These are phyloP conservation scores for Phytophthora multivora DNA, from an alignment of 352 stramenopile genomes.

Conservation along the genomic window DNA sequence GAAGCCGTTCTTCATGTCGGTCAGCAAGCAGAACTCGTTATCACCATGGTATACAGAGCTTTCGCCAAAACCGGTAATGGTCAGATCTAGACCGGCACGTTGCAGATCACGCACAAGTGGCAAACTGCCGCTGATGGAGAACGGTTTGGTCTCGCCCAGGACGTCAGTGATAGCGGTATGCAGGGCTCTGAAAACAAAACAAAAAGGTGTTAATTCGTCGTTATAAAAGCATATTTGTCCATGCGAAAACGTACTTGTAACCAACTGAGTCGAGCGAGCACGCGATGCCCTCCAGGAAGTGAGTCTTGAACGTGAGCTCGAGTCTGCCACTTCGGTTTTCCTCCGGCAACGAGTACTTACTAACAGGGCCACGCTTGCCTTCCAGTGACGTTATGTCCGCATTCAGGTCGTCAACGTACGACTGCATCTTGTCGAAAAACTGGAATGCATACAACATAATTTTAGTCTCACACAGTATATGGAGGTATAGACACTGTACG, in stretches of 20 bases:
- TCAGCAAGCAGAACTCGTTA: conserved; percentile 90
- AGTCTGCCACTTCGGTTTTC: background rate
- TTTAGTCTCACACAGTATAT: conserved; percentile 37
- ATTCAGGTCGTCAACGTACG: conserved; percentile 90
- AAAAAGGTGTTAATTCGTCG: background rate
- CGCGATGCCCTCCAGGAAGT: background rate
- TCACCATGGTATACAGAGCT: conserved; percentile 90
- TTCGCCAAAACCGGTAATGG: conserved; percentile 73
- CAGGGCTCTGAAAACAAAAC: background rate
- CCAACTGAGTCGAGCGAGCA: background rate
- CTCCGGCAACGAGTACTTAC: background rate
- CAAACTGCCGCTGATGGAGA: conserved; percentile 55
- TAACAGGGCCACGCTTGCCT: background rate
- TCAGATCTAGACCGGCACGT: conserved; percentile 70
- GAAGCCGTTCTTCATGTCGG: conserved; percentile 85
- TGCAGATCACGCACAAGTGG: conserved; percentile 77
- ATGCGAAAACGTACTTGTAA: background rate
- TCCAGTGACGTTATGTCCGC: conserved; percentile 7
- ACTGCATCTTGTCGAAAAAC: conserved; percentile 58
- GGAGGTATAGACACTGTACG: conserved; percentile 42
- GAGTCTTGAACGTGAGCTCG: background rate
- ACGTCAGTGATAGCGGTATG: background rate
- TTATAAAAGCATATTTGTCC: background rate
- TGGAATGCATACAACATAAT: conserved; percentile 26
- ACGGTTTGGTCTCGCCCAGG: background rate